Conservation (phyloP, 495 filamentous ascomycete species). For the Aspergillus haitiensis region DNA sequence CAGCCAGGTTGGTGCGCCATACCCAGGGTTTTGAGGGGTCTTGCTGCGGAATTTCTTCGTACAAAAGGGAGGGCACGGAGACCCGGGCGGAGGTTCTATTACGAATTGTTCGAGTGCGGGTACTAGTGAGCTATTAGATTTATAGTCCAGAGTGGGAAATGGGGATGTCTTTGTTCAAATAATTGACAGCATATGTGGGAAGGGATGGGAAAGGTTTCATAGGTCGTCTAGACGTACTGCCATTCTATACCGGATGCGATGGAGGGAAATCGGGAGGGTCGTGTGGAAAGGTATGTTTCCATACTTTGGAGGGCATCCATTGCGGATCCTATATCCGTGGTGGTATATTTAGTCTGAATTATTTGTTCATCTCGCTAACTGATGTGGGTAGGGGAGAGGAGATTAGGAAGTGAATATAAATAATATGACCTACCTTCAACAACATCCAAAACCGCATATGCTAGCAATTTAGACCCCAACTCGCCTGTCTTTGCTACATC, state of each 20-base stretch:
- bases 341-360: neutral
- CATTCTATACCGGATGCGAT: slow-evolving; percentile 83
- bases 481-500: slow-evolving; percentile 68
- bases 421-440: slow-evolving; percentile 68
- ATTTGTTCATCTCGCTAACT: neutral
- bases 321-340: slow-evolving; percentile 50
- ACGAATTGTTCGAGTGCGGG: slow-evolving; percentile 83
- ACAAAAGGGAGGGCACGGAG: slow-evolving; percentile 82
- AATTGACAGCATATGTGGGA: neutral
- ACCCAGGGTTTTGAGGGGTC: slow-evolving; percentile 56
- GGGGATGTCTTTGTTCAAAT: neutral
- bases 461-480: slow-evolving; percentile 68
- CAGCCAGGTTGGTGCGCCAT: slow-evolving; percentile 83
- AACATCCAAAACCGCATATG: slow-evolving; percentile 90
- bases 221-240: slow-evolving; percentile 59
- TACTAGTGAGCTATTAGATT: slow-evolving; percentile 37
- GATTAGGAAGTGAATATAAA: neutral
- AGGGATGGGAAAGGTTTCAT: too few species aligned
- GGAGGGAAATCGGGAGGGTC: slow-evolving; percentile 75
- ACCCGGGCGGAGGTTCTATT: slow-evolving; percentile 75
- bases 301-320: slow-evolving; percentile 96
- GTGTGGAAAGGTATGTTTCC: slow-evolving; percentile 82
- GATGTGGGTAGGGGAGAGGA: neutral
- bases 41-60: slow-evolving; percentile 40
- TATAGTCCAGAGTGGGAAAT: neutral